Conservation (phyloP, 495 filamentous ascomycete species). For the Podospora sp. region DNA sequence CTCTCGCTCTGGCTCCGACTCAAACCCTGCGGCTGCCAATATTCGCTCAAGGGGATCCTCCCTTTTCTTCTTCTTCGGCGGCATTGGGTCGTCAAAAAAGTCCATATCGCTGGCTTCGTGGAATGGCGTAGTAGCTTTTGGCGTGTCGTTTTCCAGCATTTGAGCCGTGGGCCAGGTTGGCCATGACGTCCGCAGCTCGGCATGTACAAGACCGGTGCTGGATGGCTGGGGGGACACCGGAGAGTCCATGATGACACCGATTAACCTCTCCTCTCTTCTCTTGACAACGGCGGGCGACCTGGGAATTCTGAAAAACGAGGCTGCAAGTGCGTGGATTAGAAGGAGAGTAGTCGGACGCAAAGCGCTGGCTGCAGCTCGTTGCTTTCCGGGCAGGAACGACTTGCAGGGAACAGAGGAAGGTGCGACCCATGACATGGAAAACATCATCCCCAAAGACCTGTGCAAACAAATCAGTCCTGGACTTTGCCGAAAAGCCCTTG, state of each 20-base stretch:
- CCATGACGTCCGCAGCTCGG: slow-evolving; percentile 17
- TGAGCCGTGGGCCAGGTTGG: slow-evolving; percentile 3
- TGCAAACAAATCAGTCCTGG: no score
- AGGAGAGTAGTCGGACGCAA: no score
- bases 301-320: no score
- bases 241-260: slow-evolving; percentile 6
- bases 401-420: no score
- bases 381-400: no score
- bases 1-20: background rate
- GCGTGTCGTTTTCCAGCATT: background rate
- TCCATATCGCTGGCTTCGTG: background rate
- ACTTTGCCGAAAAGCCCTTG: no score
- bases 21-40: background rate
- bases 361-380: no score
- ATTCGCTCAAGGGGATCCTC: background rate
- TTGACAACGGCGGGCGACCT: no score
- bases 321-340: no score
- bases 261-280: background rate
- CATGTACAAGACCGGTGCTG: slow-evolving; percentile 18
- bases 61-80: background rate
- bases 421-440: no score
- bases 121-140: background rate
- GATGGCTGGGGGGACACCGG: slow-evolving; percentile 17
- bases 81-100: background rate
- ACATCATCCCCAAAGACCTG: no score